Conservation (phyloP, 139 green algal genomes). For the Eudorina sp. region DNA sequence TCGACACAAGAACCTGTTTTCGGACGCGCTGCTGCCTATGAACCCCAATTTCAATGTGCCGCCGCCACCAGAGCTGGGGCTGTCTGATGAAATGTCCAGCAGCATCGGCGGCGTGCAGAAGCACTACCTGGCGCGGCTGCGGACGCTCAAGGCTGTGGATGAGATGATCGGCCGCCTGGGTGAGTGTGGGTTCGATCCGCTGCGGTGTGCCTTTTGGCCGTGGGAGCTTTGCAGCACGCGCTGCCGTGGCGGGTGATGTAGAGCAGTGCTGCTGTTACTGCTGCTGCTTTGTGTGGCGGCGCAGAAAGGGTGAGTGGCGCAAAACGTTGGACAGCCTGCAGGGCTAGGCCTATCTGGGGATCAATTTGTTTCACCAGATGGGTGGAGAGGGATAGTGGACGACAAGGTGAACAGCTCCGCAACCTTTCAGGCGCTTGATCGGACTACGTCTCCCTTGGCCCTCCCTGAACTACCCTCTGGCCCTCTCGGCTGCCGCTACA, state of each 20-base stretch:
- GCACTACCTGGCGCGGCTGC: conserved; percentile 42
- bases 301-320: too few species aligned
- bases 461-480: not conserved
- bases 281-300: too few species aligned
- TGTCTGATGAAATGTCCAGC: not conserved
- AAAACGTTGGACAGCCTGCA: too few species aligned
- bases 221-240: not conserved
- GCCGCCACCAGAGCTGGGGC: not conserved
- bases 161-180: conserved; percentile 41
- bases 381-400: not conserved
- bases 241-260: not conserved
- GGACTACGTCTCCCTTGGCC: not conserved
- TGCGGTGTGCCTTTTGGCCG: not conserved
- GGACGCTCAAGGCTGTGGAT: conserved; percentile 45
- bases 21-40: not conserved
- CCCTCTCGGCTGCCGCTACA: not conserved
- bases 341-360: too few species aligned
- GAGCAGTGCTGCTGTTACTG: too few species aligned
- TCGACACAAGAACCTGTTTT: not conserved
- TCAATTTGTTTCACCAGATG: not conserved
- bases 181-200: not conserved
- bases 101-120: not conserved
- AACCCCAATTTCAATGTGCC: conserved; percentile 25
- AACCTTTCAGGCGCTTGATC: not conserved
- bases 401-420: too few species aligned